Evolutionary conservation across 2,329 filamentous ascomycete species (phyloP).

Genomic region (Aspergillus caelatus): DNA sequence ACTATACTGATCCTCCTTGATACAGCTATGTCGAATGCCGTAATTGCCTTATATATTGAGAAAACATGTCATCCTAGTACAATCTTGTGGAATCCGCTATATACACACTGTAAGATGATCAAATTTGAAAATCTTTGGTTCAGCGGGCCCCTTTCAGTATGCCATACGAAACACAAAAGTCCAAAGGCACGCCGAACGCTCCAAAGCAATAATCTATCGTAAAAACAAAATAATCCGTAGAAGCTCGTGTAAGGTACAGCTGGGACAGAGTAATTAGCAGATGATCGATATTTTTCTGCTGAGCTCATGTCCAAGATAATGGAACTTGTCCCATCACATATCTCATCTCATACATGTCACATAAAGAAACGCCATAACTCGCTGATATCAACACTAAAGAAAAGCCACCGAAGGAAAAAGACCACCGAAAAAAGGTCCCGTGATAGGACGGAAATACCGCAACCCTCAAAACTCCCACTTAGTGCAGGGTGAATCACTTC

Average conservation of each 20-base stretch:
- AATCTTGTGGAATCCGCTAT: too few species aligned
- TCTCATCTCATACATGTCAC: constrained; percentile 1
- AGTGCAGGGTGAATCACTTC: neutral
- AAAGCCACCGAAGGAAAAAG: neutral
- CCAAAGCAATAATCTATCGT: neutral
- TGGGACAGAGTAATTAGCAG: neutral
- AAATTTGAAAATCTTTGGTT: too few species aligned
- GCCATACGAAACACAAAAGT: too few species aligned
- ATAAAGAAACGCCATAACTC: neutral
- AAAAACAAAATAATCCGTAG: neutral
- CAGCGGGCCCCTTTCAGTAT: too few species aligned
- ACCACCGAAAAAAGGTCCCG: neutral
- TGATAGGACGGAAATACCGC: neutral
- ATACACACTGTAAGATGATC: too few species aligned
- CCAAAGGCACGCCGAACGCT: neutral
- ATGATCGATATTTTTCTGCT: too few species aligned
- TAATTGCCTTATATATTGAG: too few species aligned
- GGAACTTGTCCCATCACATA: neutral
- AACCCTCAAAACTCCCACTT: neutral
- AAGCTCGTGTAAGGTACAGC: neutral
- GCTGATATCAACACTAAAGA: neutral
- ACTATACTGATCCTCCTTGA: too few species aligned
- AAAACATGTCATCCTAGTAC: too few species aligned
- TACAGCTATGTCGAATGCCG: too few species aligned
- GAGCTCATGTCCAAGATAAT: neutral